Conservation (phyloP, 768 basidiomycete genomes). For the Porphyrellus cyaneotinctus region DNA sequence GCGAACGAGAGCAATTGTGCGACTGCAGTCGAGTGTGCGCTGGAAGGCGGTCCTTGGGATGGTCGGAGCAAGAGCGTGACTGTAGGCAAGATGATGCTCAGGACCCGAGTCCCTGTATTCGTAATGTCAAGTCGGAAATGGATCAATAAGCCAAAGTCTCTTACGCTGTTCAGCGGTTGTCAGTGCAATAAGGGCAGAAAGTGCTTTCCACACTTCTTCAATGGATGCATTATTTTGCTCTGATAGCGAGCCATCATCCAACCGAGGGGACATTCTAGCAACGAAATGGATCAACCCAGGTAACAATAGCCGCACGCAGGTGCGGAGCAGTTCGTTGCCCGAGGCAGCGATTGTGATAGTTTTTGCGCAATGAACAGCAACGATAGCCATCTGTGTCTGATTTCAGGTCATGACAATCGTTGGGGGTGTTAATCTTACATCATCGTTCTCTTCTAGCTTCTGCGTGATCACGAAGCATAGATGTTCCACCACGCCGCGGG, state of each 20-base stretch:
- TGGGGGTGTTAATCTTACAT: constrained; percentile 44
- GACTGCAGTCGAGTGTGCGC: constrained; percentile 55
- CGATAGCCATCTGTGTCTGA: constrained; percentile 59
- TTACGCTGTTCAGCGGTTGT: constrained; percentile 60
- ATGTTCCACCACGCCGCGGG: constrained; percentile 75
- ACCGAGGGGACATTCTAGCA: constrained; percentile 58
- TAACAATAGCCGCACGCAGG: constrained; percentile 67
- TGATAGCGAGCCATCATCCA: constrained; percentile 53
- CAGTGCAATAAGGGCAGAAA: constrained; percentile 57
- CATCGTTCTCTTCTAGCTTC: constrained; percentile 63
- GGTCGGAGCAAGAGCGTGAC: constrained; percentile 66
- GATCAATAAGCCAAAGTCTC: constrained; percentile 34
- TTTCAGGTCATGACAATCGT: neutral
- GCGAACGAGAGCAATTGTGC: constrained; percentile 71
- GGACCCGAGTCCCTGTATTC: constrained; percentile 54
- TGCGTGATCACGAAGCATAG: constrained; percentile 81
- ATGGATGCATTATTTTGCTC: constrained; percentile 60
- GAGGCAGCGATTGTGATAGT: constrained; percentile 75
- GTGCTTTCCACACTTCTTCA: constrained; percentile 79
- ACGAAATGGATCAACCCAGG: constrained; percentile 82
- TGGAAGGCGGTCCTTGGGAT: constrained; percentile 37
- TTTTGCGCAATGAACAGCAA: constrained; percentile 86
- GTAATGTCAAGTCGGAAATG: constrained; percentile 10
- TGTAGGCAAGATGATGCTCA: constrained; percentile 73
- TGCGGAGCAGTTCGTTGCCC: constrained; percentile 62